Evolutionary conservation across 768 basidiomycete species (phyloP).

Genomic region (Mycena vulgaris): DNA sequence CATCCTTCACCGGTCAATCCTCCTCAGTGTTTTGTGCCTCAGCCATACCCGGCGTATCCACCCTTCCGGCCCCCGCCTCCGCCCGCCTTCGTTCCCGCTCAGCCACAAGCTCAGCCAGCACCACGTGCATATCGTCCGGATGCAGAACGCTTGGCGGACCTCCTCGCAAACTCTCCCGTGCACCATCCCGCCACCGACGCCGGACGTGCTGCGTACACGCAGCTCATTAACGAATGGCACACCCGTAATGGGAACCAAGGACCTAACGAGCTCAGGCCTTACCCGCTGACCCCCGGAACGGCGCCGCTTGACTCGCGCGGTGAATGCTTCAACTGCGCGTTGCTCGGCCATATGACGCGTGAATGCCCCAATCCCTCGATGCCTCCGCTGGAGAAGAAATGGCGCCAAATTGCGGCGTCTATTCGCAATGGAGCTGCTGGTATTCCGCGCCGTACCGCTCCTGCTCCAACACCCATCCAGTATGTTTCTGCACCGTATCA

Average conservation of each 20-base stretch:
- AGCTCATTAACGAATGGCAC: conserved; percentile 23
- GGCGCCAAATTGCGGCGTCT: conserved; percentile 34
- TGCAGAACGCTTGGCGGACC: background rate
- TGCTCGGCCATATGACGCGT: conserved; percentile 20
- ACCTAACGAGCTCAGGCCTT: conserved; percentile 32
- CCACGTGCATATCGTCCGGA: background rate
- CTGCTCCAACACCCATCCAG: background rate
- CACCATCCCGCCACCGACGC: conserved; percentile 38
- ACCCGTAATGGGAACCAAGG: background rate
- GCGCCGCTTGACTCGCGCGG: conserved; percentile 29
- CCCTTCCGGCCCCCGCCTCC: background rate
- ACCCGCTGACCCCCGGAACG: conserved; percentile 43
- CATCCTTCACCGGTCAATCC: background rate
- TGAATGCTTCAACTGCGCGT: conserved; percentile 42
- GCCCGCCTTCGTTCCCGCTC: background rate
- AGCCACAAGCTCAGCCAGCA: background rate
- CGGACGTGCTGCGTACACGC: conserved; percentile 30
- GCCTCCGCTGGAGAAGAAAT: conserved; percentile 32
- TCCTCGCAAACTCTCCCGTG: background rate
- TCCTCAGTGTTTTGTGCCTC: background rate
- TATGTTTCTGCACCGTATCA: background rate
- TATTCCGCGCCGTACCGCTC: background rate
- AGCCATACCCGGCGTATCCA: background rate
- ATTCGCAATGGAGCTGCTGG: background rate
- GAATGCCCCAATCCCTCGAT: conserved; percentile 24